Percentiles rank a stretch among this genome's conserved stretches.
Conservation (phyloP, 208 protist genomes). For the Herpetomonas tarakana region DNA sequence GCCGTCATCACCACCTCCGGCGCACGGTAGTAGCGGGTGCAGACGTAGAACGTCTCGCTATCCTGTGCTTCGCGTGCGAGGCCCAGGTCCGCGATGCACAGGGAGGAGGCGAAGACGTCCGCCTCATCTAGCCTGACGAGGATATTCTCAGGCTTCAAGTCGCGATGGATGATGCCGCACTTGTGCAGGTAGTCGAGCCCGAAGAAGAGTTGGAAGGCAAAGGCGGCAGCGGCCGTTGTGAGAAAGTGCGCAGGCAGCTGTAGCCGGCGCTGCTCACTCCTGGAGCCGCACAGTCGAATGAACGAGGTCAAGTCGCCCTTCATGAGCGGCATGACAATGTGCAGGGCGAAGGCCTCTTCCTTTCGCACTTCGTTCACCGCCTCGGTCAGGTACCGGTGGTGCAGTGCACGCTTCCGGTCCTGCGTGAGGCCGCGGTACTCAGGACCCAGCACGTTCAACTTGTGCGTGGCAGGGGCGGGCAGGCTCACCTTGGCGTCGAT, state of each 20-base stretch:
- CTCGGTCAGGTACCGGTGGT: conserved; percentile 40
- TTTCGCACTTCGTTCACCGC: conserved; percentile 20
- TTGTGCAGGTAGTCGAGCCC: conserved; percentile 90
- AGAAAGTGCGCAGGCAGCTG: conserved; percentile 43
- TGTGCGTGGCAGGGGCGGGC: conserved; percentile 4
- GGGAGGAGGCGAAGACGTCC: conserved; percentile 62
- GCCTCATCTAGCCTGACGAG: conserved; percentile 78
- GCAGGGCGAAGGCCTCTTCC: conserved; percentile 65
- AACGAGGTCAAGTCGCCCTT: conserved; percentile 79
- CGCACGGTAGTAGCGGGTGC: conserved; percentile 95
- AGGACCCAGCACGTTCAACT: conserved; percentile 39
- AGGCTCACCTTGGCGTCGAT: neutral
- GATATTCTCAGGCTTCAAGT: conserved; percentile 98
- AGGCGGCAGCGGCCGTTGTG: conserved; percentile 58
- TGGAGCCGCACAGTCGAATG: conserved; percentile 33
- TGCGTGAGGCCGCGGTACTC: conserved; percentile 27
- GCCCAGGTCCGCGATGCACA: conserved; percentile 86
- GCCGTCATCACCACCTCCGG: conserved; percentile 92
- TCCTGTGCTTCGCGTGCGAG: conserved; percentile 75
- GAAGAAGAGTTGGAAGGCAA: conserved; percentile 85
- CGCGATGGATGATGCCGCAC: conserved; percentile 92
- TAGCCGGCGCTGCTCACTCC: conserved; percentile 16
- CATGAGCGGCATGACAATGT: conserved; percentile 91
- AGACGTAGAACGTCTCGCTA: conserved; percentile 91
- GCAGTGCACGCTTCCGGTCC: conserved; percentile 23